Conservation (phyloP, 345 rosid species). For the Salix brachista region DNA sequence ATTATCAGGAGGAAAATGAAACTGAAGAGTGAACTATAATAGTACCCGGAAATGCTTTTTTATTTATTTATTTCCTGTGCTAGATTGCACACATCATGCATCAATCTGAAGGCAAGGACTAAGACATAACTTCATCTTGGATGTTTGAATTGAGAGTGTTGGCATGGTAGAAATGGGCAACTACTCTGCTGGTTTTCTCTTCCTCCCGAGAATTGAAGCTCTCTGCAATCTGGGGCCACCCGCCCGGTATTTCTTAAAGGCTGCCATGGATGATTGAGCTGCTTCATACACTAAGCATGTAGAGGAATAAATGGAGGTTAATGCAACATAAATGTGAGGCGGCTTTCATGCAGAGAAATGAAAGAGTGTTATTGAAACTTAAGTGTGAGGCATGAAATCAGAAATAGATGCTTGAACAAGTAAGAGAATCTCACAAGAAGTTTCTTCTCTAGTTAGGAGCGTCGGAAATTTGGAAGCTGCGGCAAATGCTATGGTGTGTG, state of each 20-base stretch:
- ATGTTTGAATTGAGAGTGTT: background rate
- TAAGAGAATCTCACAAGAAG: constrained; percentile 39
- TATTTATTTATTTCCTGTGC: background rate
- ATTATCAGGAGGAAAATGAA: background rate
- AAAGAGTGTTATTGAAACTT: background rate
- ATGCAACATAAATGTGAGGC: background rate
- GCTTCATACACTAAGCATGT: constrained; percentile 61
- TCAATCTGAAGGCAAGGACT: background rate
- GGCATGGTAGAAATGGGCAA: constrained; percentile 2
- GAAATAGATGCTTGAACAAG: constrained; percentile 13
- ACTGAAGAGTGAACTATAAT: background rate
- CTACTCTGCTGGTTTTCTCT: constrained; percentile 53
- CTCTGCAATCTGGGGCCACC: constrained; percentile 84
- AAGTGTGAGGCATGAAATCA: background rate
- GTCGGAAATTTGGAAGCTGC: constrained; percentile 54
- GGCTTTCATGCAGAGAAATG: background rate
- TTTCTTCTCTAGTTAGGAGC: constrained; percentile 69
- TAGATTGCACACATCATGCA: background rate
- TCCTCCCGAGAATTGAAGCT: constrained; percentile 86
- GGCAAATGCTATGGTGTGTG: constrained; percentile 60
- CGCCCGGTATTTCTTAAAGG: constrained; percentile 74
- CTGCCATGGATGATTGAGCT: constrained; percentile 67
- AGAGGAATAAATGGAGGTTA: background rate
- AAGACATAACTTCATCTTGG: background rate
- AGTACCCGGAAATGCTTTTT: background rate